Evolutionary conservation across 78 protist species (phyloP), one percentile per base, ranked within the genome.

Genomic region (Dictyostelium intermedium): DNA sequence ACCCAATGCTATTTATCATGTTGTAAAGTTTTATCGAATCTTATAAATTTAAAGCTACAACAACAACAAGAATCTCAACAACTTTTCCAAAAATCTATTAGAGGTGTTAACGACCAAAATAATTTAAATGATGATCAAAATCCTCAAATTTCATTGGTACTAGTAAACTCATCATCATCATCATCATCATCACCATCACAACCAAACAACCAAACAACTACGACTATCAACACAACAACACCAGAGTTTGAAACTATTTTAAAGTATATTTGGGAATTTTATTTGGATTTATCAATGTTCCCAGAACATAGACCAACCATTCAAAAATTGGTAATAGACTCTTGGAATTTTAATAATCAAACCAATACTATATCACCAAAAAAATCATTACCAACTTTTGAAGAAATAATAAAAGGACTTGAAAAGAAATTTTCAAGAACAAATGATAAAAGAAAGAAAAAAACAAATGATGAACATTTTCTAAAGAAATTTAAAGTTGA

Each of bases 361-460:
- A 23, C 6, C 60, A 27, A 43, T 30, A 56, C 37, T 9, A 30
- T 7, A 3, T 23, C 74, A 25, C 86, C 70, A 56, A 77, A 41
- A 77, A 77, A 72, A 66, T 66, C 74, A 25, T 30, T 11, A 66
- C 79, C 79, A 72, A 18, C 39, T 66, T 45, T 60, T 60, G 86
- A 82, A 16, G 74, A 82, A 27, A 20, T 82, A 6, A 43, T 56
- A 11, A 14, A 32, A 23, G 35, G 18, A 6, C 60, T 82, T 56
- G 86, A 82, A 82, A 82, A 82, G 20, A 47, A 60, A 82, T 82
- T 82, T 35, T 14, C 50, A 23, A 82, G 60, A 82, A 34, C 34
- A 34, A 50, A 78, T 78, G 63, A 82, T 25, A 47, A 32, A 56
- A 82, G 63, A 60, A 82, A 47, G 32, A 79, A 82, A 47, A 77